Evolutionary conservation across 192 early-diverging fungal species (phyloP), one percentile per base, ranked within the genome.

Genomic region (Backusella liffmaniae): DNA sequence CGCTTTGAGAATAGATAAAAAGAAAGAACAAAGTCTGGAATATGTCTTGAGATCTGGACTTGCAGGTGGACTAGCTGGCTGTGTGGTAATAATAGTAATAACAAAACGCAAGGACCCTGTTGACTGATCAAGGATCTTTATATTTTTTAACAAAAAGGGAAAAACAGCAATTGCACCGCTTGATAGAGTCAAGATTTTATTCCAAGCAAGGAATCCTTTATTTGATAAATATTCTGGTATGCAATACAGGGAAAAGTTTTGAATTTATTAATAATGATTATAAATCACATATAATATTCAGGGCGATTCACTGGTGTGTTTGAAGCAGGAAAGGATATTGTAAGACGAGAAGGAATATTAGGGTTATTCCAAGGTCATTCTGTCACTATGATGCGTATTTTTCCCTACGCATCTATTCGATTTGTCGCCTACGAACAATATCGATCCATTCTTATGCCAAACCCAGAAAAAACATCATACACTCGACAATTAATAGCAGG

Each of bases 361-460:
- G 96, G 96, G 5, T 86, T 99, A 26, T 97, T 96, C 73, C 96
- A 97, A 84, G 98, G 98, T 44, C 96, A 99, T 79, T 95, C 91
- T 23, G 96, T 95, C 46, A 97, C 96, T 36, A 84, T 99, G 4
- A 84, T 97, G 1, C 86, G 98, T 34, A 97, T 99, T 73, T 98
- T 98, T 80, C 98, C 98, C 4, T 99, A 98, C 77, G 94, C 96
- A 0, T 94, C 96, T 9, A 94, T 99, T 81, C 98, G 98, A 81
- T 99, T 97, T 78, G 96, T 97, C 89, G 91, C 92, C 8, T 97
- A 95, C 80, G 98, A 99, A 86, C 96, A 99, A 83, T 92, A 91
- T 73, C 86, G 88, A 73, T 73, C 83, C 56, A 85, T 86, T 29
- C 77, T 96, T 49, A 93, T 96, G 89, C 92, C 93, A 16, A 88